Evolutionary conservation across 2,329 filamentous ascomycete species (phyloP).

Genomic region (Ophiobolus disseminans): DNA sequence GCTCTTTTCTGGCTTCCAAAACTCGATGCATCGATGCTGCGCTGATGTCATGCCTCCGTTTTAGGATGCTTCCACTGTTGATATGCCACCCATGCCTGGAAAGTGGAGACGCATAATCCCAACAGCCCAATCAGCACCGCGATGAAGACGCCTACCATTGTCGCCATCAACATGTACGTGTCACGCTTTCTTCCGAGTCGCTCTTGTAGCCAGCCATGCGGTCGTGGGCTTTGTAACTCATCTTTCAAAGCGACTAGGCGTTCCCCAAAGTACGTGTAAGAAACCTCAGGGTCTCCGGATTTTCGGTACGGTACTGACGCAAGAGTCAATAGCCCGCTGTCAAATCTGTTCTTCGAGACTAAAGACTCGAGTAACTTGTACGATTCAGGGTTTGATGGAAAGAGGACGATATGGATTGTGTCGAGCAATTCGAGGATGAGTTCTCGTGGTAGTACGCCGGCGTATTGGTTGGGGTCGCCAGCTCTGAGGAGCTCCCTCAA

Average conservation of each 20-base stretch:
- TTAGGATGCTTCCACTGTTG: slow-evolving; percentile 46
- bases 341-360: slow-evolving; percentile 5
- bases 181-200: neutral
- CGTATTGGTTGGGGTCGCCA: neutral
- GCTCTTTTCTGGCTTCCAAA: too few relatives aligned
- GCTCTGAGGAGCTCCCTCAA: slow-evolving; percentile 13
- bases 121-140: slow-evolving; percentile 35
- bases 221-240: slow-evolving; percentile 32
- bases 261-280: slow-evolving; percentile 35
- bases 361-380: slow-evolving; percentile 16
- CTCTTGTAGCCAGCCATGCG: slow-evolving; percentile 34
- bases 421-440: slow-evolving; percentile 15
- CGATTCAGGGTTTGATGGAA: slow-evolving; percentile 12
- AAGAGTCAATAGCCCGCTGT: slow-evolving; percentile 8
- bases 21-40: too few relatives aligned
- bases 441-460: slow-evolving; percentile 7
- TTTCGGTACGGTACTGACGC: slow-evolving; percentile 7
- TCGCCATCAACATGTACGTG: slow-evolving; percentile 41
- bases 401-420: slow-evolving; percentile 16
- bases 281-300: slow-evolving; percentile 23
- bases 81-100: slow-evolving; percentile 42
- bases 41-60: too few relatives aligned
- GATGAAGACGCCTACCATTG: slow-evolving; percentile 37
- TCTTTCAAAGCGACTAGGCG: slow-evolving; percentile 29
- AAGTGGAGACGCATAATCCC: slow-evolving; percentile 30